These are phyloP conservation scores for Alternaria sp. DNA, from an alignment of 2,329 filamentous ascomycete species.

Conservation along the genomic window DNA sequence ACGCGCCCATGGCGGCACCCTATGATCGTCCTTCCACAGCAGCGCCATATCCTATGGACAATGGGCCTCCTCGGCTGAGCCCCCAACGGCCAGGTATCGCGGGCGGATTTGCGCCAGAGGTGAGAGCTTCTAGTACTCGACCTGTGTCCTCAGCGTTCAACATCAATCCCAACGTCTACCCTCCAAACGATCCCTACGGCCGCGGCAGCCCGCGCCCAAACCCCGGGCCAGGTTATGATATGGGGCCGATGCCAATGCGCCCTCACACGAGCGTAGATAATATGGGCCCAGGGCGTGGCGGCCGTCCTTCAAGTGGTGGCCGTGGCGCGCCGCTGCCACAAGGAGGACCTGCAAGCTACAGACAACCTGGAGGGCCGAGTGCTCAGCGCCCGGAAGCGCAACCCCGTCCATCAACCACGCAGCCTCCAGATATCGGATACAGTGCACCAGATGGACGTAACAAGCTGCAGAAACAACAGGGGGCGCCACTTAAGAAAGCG, in stretches of 20 bases:
- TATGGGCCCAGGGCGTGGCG: conserved; percentile 42
- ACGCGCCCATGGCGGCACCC: conserved; percentile 31
- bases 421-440: conserved; percentile 52
- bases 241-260: conserved; percentile 43
- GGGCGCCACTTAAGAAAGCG: conserved; percentile 37
- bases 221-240: conserved; percentile 29
- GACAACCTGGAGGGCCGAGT: conserved; percentile 48
- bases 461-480: conserved; percentile 50
- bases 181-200: conserved; percentile 37
- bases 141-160: conserved; percentile 57
- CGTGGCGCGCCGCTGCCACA: conserved; percentile 38
- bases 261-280: conserved; percentile 47
- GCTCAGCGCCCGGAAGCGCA: conserved; percentile 44
- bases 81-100: conserved; percentile 38
- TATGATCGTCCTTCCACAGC: conserved; percentile 59
- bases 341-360: conserved; percentile 43
- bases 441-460: conserved; percentile 53
- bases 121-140: conserved; percentile 60
- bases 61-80: conserved; percentile 60
- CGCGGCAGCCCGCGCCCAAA: conserved; percentile 34
- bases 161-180: conserved; percentile 55
- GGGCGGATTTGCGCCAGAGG: conserved; percentile 54
- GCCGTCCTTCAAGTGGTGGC: conserved; percentile 36
- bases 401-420: conserved; percentile 49
- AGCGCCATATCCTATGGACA: conserved; percentile 75